Percentiles rank a stretch among this genome's conserved stretches.
Conservation (phyloP, 1,139 yeast species). For the Hemisphaericaspora subhashii region DNA sequence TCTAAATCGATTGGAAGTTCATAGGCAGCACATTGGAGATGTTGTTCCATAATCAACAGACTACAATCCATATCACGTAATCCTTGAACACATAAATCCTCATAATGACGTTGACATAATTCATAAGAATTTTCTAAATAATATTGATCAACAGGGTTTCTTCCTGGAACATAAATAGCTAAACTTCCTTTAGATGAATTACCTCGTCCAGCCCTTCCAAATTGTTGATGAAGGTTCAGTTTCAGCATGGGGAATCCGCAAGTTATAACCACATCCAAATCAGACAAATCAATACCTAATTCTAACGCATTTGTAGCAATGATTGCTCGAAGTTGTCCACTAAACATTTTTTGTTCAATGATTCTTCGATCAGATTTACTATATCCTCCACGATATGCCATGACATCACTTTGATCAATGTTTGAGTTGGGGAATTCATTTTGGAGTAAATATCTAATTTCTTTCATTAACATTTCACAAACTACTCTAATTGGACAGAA, state of each 20-base stretch:
- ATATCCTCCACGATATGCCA: constrained; percentile 96
- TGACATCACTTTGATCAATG: constrained; percentile 58
- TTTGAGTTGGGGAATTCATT: constrained; percentile 34
- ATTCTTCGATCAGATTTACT: constrained; percentile 79
- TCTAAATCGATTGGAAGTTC: constrained; percentile 65
- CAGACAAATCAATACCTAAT: constrained; percentile 92
- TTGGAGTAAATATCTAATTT: constrained; percentile 55
- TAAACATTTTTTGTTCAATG: constrained; percentile 88
- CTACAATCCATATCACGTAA: constrained; percentile 37
- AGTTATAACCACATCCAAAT: constrained; percentile 83
- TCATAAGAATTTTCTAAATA: constrained; percentile 71
- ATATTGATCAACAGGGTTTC: constrained; percentile 83
- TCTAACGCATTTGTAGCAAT: constrained; percentile 95
- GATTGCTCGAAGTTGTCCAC: constrained; percentile 79
- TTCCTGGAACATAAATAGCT: constrained; percentile 81
- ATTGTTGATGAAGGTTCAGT: constrained; percentile 88
- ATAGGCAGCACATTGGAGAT: constrained; percentile 91
- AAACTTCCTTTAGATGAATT: constrained; percentile 61
- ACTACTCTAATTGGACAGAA: constrained; percentile 85
- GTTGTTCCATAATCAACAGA: constrained; percentile 62
- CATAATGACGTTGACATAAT: constrained; percentile 48
- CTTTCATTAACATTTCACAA: constrained; percentile 86
- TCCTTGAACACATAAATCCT: constrained; percentile 45
- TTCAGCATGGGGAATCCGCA: constrained; percentile 91
- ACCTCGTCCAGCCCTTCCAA: constrained; percentile 94